These are phyloP conservation scores for Pulveroboletus sp. DNA, from an alignment of 768 basidiomycete species.

Conservation along the genomic window DNA sequence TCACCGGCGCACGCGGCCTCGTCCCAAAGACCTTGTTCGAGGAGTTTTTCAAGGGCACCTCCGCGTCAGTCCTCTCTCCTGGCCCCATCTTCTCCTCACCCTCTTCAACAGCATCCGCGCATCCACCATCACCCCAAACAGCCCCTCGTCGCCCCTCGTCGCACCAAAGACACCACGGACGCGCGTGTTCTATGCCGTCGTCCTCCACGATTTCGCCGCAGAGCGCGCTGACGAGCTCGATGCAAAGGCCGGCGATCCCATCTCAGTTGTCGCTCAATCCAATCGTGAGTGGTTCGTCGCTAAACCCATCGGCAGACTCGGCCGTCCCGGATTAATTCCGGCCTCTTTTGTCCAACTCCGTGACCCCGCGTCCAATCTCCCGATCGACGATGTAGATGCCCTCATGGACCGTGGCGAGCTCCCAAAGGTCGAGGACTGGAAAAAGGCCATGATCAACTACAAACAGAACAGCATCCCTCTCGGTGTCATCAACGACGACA, in stretches of 20 bases:
- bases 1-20: slow-evolving; percentile 85
- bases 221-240: slow-evolving; percentile 96
- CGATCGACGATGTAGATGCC: slow-evolving; percentile 69
- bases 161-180: slow-evolving; percentile 38
- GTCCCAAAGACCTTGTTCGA: slow-evolving; percentile 89
- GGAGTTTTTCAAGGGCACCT: slow-evolving; percentile 74
- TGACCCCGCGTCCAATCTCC: slow-evolving; percentile 81
- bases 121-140: slow-evolving; percentile 28
- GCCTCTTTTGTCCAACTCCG: slow-evolving; percentile 96
- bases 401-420: slow-evolving; percentile 87
- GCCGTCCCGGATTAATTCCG: slow-evolving; percentile 95
- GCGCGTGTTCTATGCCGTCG: slow-evolving; percentile 89
- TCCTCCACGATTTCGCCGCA: slow-evolving; percentile 93
- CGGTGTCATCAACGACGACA: slow-evolving; percentile 76
- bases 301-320: slow-evolving; percentile 93
- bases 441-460: slow-evolving; percentile 90
- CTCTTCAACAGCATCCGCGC: slow-evolving; percentile 35
- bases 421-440: slow-evolving; percentile 99
- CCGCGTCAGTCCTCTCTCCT: slow-evolving; percentile 34
- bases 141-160: slow-evolving; percentile 28
- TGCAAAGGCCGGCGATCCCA: slow-evolving; percentile 88
- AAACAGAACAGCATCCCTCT: slow-evolving; percentile 95
- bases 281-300: slow-evolving; percentile 99
- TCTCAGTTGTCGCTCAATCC: slow-evolving; percentile 98
- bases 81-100: neutral